Percentiles rank a stretch among this genome's conserved stretches.
Evolutionary conservation across 768 basidiomycete genomes (phyloP).

Genomic region (Panellus pusillus): DNA sequence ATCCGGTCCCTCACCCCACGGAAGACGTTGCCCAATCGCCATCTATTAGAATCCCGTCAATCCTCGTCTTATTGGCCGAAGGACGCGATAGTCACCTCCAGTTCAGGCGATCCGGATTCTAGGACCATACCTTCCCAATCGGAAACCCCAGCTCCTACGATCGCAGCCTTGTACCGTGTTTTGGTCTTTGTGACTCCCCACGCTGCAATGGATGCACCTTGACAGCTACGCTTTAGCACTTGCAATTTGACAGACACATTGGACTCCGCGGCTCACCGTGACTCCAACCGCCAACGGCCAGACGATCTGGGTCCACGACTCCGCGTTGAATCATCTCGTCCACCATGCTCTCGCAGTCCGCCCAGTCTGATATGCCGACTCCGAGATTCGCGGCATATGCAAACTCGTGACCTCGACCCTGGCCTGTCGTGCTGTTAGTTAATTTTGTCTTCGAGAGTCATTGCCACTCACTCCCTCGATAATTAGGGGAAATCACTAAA

Average conservation of each 20-base stretch:
- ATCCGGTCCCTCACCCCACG: constrained; percentile 29
- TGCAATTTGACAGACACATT: neutral
- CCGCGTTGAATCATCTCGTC: constrained; percentile 34
- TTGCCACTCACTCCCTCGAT: constrained; percentile 32
- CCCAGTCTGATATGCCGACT: constrained; percentile 33
- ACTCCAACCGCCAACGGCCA: constrained; percentile 39
- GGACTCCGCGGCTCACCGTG: constrained; percentile 26
- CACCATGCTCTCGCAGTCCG: constrained; percentile 39
- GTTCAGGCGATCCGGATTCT: constrained; percentile 36
- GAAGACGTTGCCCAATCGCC: constrained; percentile 31
- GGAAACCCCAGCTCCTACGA: constrained; percentile 35
- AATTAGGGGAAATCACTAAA: constrained; percentile 37
- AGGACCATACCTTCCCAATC: constrained; percentile 40
- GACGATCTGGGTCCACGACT: constrained; percentile 30
- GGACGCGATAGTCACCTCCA: constrained; percentile 25
- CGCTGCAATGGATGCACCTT: constrained; percentile 35
- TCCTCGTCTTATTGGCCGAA: neutral
- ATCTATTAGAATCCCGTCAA: constrained; percentile 21
- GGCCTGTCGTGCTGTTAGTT: constrained; percentile 23
- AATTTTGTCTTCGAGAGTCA: neutral
- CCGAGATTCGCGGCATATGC: constrained; percentile 31
- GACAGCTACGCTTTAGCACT: neutral
- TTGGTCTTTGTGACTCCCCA: constrained; percentile 38
- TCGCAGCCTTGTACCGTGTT: constrained; percentile 34
- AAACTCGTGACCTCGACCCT: constrained; percentile 35